Conservation (phyloP, 331 rosid species). For the Erythrophleum ivorense region DNA sequence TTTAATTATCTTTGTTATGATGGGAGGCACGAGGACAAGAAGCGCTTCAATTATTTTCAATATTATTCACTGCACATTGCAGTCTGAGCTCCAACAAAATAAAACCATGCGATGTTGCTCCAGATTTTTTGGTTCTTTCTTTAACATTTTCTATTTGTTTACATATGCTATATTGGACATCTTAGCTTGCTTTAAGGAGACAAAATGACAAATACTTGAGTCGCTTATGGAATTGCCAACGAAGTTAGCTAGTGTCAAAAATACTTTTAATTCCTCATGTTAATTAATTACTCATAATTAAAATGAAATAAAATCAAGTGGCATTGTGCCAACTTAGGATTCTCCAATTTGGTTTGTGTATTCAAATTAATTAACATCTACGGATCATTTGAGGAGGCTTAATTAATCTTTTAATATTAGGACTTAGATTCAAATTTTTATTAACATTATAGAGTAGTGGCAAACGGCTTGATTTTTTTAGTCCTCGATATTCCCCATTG, state of each 20-base stretch:
- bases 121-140: constrained; percentile 16
- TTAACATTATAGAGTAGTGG: neutral
- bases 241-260: neutral
- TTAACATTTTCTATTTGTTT: constrained; percentile 3
- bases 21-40: constrained; percentile 33
- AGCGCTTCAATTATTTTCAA: neutral
- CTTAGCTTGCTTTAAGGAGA: constrained; percentile 52
- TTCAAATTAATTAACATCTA: neutral
- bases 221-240: constrained; percentile 11
- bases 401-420: too few species aligned
- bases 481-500: constrained; percentile 19
- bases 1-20: neutral
- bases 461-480: neutral
- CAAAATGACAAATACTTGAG: constrained; percentile 47
- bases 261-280: neutral
- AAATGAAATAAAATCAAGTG: neutral
- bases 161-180: constrained; percentile 10
- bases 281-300: neutral
- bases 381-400: constrained; percentile 39
- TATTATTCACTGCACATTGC: constrained; percentile 30
- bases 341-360: constrained; percentile 33
- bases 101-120: neutral
- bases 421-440: too few species aligned
- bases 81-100: neutral
- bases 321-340: constrained; percentile 4